phyloP scores from a whole-genome alignment of 768 basidiomycete species.

The Mycena vulgaris region DNA sequence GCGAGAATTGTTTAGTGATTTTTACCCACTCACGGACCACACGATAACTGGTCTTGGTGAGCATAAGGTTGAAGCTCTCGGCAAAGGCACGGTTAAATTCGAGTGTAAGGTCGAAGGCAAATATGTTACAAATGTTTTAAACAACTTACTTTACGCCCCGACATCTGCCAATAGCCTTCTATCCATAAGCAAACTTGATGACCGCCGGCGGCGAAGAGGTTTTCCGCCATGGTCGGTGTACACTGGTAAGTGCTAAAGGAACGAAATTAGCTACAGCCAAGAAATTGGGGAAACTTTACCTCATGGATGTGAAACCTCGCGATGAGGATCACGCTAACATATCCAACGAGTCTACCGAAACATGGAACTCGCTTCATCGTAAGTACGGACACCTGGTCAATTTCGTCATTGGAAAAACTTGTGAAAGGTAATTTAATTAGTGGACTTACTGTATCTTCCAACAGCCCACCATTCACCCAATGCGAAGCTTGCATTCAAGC shows the following conservation, averaged over 20 bases:
- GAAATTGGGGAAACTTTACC: not conserved
- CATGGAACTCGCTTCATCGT: too few species aligned
- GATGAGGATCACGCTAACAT: constrained; percentile 3
- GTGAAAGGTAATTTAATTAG: constrained; percentile 1
- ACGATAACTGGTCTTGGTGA: not conserved
- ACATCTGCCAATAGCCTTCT: not conserved
- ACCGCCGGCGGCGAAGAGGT: constrained; percentile 6
- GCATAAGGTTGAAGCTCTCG: constrained; percentile 1
- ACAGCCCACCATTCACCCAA: constrained; percentile 10
- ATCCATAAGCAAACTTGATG: constrained; percentile 8
- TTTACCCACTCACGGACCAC: not conserved
- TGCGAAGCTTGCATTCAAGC: constrained; percentile 17
- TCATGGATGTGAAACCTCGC: not conserved
- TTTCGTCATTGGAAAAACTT: too few species aligned
- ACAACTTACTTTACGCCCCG: not conserved
- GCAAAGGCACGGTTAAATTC: not conserved
- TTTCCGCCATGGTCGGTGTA: not conserved
- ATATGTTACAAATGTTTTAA: constrained; percentile 1
- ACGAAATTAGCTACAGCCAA: too few species aligned
- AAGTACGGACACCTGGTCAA: too few species aligned
- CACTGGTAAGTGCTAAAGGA: constrained; percentile 4
- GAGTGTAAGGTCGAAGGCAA: not conserved
- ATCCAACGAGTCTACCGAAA: not conserved
- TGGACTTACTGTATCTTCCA: constrained; percentile 12
- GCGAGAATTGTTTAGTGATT: not conserved